phyloP scores from a whole-genome alignment of 352 stramenopile genomes.

The Elongisporangium anandrum region DNA sequence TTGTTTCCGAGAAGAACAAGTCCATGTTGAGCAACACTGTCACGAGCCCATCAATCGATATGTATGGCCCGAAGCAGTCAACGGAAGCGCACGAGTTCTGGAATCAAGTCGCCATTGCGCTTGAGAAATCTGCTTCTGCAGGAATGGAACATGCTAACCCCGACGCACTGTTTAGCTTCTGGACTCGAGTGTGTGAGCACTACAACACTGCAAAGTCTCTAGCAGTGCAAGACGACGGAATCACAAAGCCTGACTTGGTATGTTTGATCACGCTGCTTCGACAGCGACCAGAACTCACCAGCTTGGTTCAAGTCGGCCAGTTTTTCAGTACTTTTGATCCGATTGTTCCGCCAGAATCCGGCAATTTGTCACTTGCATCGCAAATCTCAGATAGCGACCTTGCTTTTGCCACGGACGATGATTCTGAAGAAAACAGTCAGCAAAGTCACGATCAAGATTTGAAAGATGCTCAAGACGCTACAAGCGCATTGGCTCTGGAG shows the following conservation, averaged over 20 bases:
- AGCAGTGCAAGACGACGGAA: neutral
- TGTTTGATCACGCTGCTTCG: conserved; percentile 4
- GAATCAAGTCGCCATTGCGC: conserved; percentile 3
- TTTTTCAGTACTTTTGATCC: conserved; percentile 10
- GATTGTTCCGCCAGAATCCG: conserved; percentile 1
- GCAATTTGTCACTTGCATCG: neutral
- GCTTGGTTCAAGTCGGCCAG: conserved; percentile 1
- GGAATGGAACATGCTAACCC: neutral
- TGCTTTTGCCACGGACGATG: conserved; percentile 6
- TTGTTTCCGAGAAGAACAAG: conserved; percentile 10
- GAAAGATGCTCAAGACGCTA: neutral
- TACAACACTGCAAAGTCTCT: conserved; percentile 5
- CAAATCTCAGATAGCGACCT: neutral
- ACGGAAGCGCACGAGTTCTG: conserved; percentile 10
- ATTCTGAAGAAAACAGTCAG: conserved; percentile 5
- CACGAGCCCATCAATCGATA: conserved; percentile 10
- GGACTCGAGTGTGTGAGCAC: conserved; percentile 5
- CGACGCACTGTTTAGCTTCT: conserved; percentile 5
- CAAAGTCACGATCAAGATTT: conserved; percentile 2
- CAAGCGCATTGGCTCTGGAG: neutral
- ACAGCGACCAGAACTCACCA: neutral
- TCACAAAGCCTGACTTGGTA: neutral
- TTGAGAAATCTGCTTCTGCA: neutral
- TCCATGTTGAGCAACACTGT: conserved; percentile 17
- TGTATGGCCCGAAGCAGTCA: conserved; percentile 15